A percentile compares a stretch with the other conserved stretches of the same genome.
Conservation (phyloP, 2,329 filamentous ascomycete genomes). For the Cladophialophora yegresii region DNA sequence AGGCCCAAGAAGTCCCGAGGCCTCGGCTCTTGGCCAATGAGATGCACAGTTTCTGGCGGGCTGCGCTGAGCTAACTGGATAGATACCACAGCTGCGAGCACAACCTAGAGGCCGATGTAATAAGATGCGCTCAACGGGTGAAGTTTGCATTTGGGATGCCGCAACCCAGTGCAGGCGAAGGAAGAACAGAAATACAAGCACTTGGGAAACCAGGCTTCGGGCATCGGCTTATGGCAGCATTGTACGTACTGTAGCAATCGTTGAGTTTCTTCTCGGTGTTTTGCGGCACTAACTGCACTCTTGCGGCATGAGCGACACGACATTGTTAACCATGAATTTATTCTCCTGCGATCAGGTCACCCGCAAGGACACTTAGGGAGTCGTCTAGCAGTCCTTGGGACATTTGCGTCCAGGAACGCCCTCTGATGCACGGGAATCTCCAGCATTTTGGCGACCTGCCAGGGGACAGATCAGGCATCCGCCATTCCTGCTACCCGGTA, state of each 20-base stretch:
- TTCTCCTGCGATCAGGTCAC: background rate
- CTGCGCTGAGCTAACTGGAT: background rate
- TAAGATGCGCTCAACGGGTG: background rate
- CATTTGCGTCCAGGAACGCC: background rate
- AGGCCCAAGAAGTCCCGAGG: background rate
- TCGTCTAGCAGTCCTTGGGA: background rate
- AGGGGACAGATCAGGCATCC: slow-evolving; percentile 2
- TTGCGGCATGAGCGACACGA: background rate
- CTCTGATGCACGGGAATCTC: background rate
- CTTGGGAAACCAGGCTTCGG: background rate
- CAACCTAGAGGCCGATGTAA: background rate
- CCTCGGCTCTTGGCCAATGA: background rate
- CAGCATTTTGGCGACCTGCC: background rate
- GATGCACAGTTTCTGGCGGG: background rate
- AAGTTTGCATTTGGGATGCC: background rate
- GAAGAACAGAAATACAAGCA: too few relatives aligned
- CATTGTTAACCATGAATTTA: background rate
- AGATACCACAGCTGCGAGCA: background rate
- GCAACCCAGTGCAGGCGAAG: too few relatives aligned
- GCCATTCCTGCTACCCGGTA: background rate
- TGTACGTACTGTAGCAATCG: background rate
- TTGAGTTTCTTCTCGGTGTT: background rate
- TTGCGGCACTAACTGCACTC: background rate
- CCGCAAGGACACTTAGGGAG: too few relatives aligned
- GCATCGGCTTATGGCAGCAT: background rate